Base-by-base conservation (phyloP, 495 filamentous ascomycete genomes). In the Chaetomium fimeti region DNA sequence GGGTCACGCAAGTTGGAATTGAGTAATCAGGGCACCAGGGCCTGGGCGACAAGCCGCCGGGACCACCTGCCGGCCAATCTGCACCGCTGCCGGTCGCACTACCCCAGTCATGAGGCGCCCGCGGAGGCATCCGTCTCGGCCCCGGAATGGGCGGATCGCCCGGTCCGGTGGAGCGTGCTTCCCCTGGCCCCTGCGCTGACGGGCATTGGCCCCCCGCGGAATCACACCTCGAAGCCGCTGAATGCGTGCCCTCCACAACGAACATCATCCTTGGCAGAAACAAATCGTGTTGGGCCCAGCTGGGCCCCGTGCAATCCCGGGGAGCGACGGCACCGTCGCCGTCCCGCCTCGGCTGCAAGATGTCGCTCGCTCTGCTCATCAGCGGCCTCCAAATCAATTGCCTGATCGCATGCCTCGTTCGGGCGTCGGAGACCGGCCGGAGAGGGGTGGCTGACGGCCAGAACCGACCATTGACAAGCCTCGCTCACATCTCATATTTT, bases 131-230 rank as follows among this genome's bases (percentile, higher is more conserved):
- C 64, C 68, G 64, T 61, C 51, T 57, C 63, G 65, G 42, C 32
- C 43, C 62, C 66, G 71, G 71, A 69, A 62, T 67, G 67, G 63
- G 49, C 71, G 69, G 69, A 69, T 72, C 57, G 59, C 22, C 63
- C 57, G 60, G 58, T 59, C 64, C 68, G 68, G 63, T 60, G 62
- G 65, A 57, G 61, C 66, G 57, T 57, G 4, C 62, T 43, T 36
- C 43, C 40, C 36, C 47, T 64, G 43, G 16, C 47, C 61, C 62
- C 32, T 61, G 51, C 58, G 47, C 55, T 64, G 66, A 54, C 40
- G 49, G 42, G 62, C 48, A 57, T 60, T 58, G 43, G 68, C 18
- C 5, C 58, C 32, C 47, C 66, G 24, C 60, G 63, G 62, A 57
- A 66, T 60, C 53, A 60, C 48, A 60, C 45, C 43, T 43, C 8